Conservation (phyloP, 805 yeast genomes). For the Cyberlindnera petersonii region DNA sequence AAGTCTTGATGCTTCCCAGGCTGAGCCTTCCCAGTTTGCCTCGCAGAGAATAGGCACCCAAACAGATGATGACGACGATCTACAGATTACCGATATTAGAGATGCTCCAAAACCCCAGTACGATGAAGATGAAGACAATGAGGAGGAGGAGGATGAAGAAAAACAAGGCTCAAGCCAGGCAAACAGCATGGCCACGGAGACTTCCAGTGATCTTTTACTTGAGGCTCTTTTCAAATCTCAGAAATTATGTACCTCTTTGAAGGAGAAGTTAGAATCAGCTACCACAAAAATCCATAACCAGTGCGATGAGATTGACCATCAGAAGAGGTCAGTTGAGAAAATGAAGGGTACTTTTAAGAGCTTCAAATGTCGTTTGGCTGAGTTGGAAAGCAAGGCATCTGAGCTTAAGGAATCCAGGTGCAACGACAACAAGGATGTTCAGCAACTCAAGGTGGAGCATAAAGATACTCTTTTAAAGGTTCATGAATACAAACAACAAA, state of each 20-base stretch:
- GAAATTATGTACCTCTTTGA: slow-evolving; percentile 31
- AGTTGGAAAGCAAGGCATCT: slow-evolving; percentile 23
- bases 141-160: not conserved
- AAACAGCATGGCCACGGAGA: too few relatives aligned
- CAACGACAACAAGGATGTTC: slow-evolving; percentile 21
- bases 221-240: slow-evolving; percentile 40
- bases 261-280: slow-evolving; percentile 30
- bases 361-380: slow-evolving; percentile 23
- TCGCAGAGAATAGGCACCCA: slow-evolving; percentile 4
- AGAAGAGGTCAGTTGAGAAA: slow-evolving; percentile 23
- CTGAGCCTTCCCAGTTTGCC: not conserved
- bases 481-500: slow-evolving; percentile 22
- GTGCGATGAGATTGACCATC: slow-evolving; percentile 22
- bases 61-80: slow-evolving; percentile 28
- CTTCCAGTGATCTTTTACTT: slow-evolving; percentile 34
- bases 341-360: slow-evolving; percentile 17
- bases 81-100: slow-evolving; percentile 40
- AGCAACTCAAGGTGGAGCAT: slow-evolving; percentile 26
- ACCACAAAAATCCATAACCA: slow-evolving; percentile 28
- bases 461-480: slow-evolving; percentile 18
- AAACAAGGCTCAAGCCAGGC: too few relatives aligned
- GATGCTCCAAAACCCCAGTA: slow-evolving; percentile 21
- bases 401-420: slow-evolving; percentile 25
- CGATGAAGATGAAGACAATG: too few relatives aligned
- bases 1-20: not conserved